Evolutionary conservation across 805 yeast species (phyloP), one percentile per base, ranked within the genome.

Genomic region (Hanseniaspora occidentalis): DNA sequence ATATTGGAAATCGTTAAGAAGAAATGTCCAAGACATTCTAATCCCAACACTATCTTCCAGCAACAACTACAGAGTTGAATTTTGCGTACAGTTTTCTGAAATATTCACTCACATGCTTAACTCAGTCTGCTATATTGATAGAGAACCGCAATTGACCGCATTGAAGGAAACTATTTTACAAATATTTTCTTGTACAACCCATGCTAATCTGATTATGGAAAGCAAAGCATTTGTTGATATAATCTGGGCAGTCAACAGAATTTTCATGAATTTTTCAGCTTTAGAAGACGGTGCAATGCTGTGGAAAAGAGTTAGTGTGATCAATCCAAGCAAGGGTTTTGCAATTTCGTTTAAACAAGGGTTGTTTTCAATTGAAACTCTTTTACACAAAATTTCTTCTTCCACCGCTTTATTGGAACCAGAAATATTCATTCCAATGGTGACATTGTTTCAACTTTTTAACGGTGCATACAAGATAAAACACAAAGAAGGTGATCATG

Each of bases 101-200:
- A 65, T 79, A 0, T 75, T 71, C 47, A 79, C 74, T 37, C 71
- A 61, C 22, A 56, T 70, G 36, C 51, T 76, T 3, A 66, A 66
- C 13, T 62, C 68, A 9, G 60, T 71, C 40, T 73, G 76, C n/a
- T 52, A 59, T 17, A 64, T 75, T 46, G 99, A 92, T 52, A 69
- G 95, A 44, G 97, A 92, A 52, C 95, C 96, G 0, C 95, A 86
- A 49, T 61, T 74, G 41, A 84, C 89, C 10, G 69, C 83, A 3
- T 67, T 88, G 64, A 70, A 78, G 29, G 74, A 79, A 29, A 61
- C 89, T 17, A 77, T 94, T 0, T 77, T 89, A 0, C 98, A 92
- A 59, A 62, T 92, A 18, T 86, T 86, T 58, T 88, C 96, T 0
- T 80, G 94, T 40, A 96, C 96, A 0, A 73, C 86, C 0, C 79